Evolutionary conservation across 2,329 filamentous ascomycete genomes (phyloP), one percentile per base, ranked within the genome.

Genomic region (Arthrobotrys iridis): DNA sequence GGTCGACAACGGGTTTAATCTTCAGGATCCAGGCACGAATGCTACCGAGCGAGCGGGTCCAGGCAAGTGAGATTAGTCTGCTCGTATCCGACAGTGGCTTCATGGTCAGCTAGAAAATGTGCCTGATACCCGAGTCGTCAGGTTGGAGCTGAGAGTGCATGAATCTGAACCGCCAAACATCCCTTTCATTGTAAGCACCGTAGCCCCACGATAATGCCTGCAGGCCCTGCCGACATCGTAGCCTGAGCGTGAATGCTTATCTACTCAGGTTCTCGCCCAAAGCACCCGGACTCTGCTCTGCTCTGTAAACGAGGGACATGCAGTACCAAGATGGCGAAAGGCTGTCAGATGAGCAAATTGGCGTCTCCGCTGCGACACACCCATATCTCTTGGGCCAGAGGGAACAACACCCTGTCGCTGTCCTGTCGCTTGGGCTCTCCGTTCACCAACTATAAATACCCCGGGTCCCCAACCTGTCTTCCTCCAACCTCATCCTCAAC

Each of bases 261-360:
- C 20, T 5, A 10, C 10, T 10, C 28, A 10, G 10, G 10, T 33
- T 4, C 28, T 33, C 28, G 28, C 28, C 28, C n/a, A n/a, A n/a
- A n/a, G n/a, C n/a, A n/a, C n/a, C n/a, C n/a, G n/a, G n/a, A n/a
- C n/a, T n/a, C n/a, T n/a, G n/a, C n/a, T n/a, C n/a, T n/a, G n/a
- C n/a, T n/a, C n/a, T n/a, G n/a, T n/a, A n/a, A n/a, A n/a, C n/a
- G n/a, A n/a, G n/a, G n/a, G n/a, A n/a, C n/a, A n/a, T n/a, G n/a
- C n/a, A n/a, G n/a, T n/a, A n/a, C 48, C 48, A 55, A 55, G 48
- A 55, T 55, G 48, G 48, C 48, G 48, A 55, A 55, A 48, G n/a
- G 50, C 26, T 66, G 68, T 74, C 68, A 74, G 68, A 74, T 74
- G 68, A 74, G 68, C 68, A 74, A 40, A 66, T 74, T 55, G 60